Evolutionary conservation across 2,329 filamentous ascomycete genomes (phyloP), one percentile per base, ranked within the genome.

Genomic region (Pyricularia grisea): DNA sequence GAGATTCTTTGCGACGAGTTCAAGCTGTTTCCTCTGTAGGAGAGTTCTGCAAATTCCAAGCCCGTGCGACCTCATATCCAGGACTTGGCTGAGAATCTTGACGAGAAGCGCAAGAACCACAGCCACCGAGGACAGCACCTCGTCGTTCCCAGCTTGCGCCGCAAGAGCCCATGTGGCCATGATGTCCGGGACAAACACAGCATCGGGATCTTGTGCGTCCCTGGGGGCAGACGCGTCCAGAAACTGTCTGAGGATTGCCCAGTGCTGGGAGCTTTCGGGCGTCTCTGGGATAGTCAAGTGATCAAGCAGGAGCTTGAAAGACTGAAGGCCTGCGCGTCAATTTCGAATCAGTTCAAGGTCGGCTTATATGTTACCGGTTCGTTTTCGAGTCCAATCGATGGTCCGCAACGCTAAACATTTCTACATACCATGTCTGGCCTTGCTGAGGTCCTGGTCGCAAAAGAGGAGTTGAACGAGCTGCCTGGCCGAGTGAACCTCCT

Each of bases 91-190:
- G 65, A 96, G 83, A 27, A 91, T 87, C 78, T 90, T 93, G 50
- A 98, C 82, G 65, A 98, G 85, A 25, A 97, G 84, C 1, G 92
- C 92, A 33, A 99, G 81, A 9, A 93, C 89, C 1, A 94, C 92
- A 1, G 91, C 89, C 3, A 95, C 88, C 9, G 92, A 87, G 1
- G 93, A 94, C 76, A 95, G 85, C 70, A 97, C 82, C 68, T 88
- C 87, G 70, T 97, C 93, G 73, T 94, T 91, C 76, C 92, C 92
- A 72, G 88, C 88, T 76, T 92, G 89, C 33, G 88, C 88, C 4
- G 92, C 93, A 80, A 92, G 93, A 66, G 88, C 89, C 94, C 94
- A 98, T 70, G 89, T 93, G 74, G 96, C 91, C 79, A 96, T 91
- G 58, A 98, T 81, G 74, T 97, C 92, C 2, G 85, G 81, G 33